phyloP scores from a whole-genome alignment of 2,329 filamentous ascomycete species.

The Bisporella sp. region DNA sequence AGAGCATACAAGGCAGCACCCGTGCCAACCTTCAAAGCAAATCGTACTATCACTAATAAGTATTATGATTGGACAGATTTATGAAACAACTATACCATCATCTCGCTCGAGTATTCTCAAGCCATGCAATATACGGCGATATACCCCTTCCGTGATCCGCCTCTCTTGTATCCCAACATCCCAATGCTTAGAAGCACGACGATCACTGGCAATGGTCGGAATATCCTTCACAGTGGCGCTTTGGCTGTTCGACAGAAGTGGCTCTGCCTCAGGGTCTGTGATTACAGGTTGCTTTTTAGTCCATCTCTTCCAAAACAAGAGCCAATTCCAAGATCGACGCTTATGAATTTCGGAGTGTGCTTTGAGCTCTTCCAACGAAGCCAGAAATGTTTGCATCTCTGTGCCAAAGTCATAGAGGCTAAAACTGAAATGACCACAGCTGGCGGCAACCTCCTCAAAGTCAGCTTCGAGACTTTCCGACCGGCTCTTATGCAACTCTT shows the following conservation, averaged over 20 bases:
- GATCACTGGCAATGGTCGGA: slow-evolving; percentile 16
- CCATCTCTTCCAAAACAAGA: slow-evolving; percentile 61
- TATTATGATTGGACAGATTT: slow-evolving; percentile 8
- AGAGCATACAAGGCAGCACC: slow-evolving; percentile 85
- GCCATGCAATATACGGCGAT: slow-evolving; percentile 44
- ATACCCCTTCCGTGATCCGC: slow-evolving; percentile 8
- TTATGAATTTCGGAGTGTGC: slow-evolving; percentile 55
- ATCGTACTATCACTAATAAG: slow-evolving; percentile 40
- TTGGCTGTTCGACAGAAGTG: slow-evolving; percentile 14
- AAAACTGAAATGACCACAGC: slow-evolving; percentile 93
- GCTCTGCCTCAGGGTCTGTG: slow-evolving; percentile 22
- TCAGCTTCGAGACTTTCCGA: slow-evolving; percentile 79
- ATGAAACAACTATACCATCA: slow-evolving; percentile 42
- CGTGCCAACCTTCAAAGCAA: slow-evolving; percentile 87
- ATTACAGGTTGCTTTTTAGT: slow-evolving; percentile 1
- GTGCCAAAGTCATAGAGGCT: slow-evolving; percentile 86
- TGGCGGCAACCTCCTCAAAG: slow-evolving; percentile 95
- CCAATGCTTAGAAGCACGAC: slow-evolving; percentile 9
- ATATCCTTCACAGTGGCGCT: slow-evolving; percentile 17
- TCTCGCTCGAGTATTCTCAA: slow-evolving; percentile 53
- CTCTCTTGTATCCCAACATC: slow-evolving; percentile 3
- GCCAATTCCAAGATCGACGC: slow-evolving; percentile 73
- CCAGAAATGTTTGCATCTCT: slow-evolving; percentile 76
- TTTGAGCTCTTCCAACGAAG: slow-evolving; percentile 80
- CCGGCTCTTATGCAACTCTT: slow-evolving; percentile 61